These are phyloP conservation scores for Fusarium keratoplasticum DNA, from an alignment of 2,329 filamentous ascomycete species.

Conservation along the genomic window DNA sequence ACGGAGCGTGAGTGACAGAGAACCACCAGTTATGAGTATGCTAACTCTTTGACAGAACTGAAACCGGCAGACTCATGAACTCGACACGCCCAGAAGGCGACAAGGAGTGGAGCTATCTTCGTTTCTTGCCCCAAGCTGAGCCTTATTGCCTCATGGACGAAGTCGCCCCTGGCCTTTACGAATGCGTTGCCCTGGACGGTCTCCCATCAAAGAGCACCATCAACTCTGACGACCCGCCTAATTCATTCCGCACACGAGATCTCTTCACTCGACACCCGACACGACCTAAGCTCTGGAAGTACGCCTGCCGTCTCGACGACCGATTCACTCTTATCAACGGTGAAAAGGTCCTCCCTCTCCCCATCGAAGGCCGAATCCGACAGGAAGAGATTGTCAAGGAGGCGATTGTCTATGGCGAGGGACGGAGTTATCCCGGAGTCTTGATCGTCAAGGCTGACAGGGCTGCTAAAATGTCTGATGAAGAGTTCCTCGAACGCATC, in stretches of 20 bases:
- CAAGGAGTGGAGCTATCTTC: slow-evolving; percentile 47
- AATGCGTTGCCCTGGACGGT: slow-evolving; percentile 53
- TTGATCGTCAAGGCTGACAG: slow-evolving; percentile 64
- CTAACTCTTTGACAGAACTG: slow-evolving; percentile 32
- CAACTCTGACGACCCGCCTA: slow-evolving; percentile 56
- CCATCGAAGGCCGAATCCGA: slow-evolving; percentile 65
- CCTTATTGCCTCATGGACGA: slow-evolving; percentile 46
- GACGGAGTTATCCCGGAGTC: slow-evolving; percentile 63
- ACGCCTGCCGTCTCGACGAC: slow-evolving; percentile 58
- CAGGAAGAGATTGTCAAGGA: slow-evolving; percentile 65
- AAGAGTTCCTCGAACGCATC: slow-evolving; percentile 60
- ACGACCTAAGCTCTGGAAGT: slow-evolving; percentile 58
- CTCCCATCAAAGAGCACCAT: slow-evolving; percentile 50
- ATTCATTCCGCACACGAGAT: slow-evolving; percentile 59
- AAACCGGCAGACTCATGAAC: slow-evolving; percentile 45
- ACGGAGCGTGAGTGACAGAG: slow-evolving; percentile 61
- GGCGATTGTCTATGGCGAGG: slow-evolving; percentile 67
- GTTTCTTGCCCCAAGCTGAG: slow-evolving; percentile 45
- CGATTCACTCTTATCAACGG: slow-evolving; percentile 59
- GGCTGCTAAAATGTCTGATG: slow-evolving; percentile 53
- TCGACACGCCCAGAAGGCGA: slow-evolving; percentile 41
- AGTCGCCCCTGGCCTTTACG: slow-evolving; percentile 47
- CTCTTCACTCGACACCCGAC: slow-evolving; percentile 57
- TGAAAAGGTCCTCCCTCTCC: slow-evolving; percentile 60
- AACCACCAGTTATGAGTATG: rapidly evolving